phyloP scores from a whole-genome alignment of 2,329 filamentous ascomycete genomes.

The Daldinia eschscholtzii region DNA sequence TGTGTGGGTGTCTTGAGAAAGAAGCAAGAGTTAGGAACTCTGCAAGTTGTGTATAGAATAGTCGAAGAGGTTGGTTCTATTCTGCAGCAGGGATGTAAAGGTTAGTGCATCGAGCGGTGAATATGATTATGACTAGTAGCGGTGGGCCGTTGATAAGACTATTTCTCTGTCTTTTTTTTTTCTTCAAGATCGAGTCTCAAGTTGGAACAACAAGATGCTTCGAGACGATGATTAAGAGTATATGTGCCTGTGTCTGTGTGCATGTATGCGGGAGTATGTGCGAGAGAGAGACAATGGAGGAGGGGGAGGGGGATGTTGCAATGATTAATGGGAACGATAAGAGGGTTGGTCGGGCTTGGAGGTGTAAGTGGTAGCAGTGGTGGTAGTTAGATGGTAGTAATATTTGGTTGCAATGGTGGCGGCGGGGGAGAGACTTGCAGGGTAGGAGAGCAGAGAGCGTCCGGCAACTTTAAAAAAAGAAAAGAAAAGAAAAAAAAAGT shows the following conservation, averaged over 20 bases:
- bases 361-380: slow-evolving; percentile 33
- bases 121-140: slow-evolving; percentile 36
- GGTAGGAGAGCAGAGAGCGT: slow-evolving; percentile 43
- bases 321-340: slow-evolving; percentile 44
- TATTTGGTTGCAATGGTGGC: slow-evolving; percentile 37
- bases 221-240: slow-evolving; percentile 45
- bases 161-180: slow-evolving; percentile 15
- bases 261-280: slow-evolving; percentile 36
- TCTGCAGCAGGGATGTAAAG: slow-evolving; percentile 44
- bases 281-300: slow-evolving; percentile 46
- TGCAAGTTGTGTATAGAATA: slow-evolving; percentile 39
- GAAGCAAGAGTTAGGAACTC: slow-evolving; percentile 40
- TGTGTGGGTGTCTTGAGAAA: slow-evolving; percentile 31
- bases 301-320: slow-evolving; percentile 43
- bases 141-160: slow-evolving; percentile 24
- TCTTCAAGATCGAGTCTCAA: slow-evolving; percentile 35
- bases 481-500: slow-evolving; percentile 33
- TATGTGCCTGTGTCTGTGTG: slow-evolving; percentile 18
- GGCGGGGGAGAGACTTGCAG: slow-evolving; percentile 41
- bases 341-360: slow-evolving; percentile 47
- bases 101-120: slow-evolving; percentile 49
- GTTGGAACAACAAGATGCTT: slow-evolving; percentile 38
- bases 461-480: slow-evolving; percentile 42
- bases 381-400: slow-evolving; percentile 32
- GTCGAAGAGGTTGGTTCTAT: slow-evolving; percentile 43